Evolutionary conservation across 495 filamentous ascomycete species (phyloP).

Genomic region (Aspergillus heteromorphus): DNA sequence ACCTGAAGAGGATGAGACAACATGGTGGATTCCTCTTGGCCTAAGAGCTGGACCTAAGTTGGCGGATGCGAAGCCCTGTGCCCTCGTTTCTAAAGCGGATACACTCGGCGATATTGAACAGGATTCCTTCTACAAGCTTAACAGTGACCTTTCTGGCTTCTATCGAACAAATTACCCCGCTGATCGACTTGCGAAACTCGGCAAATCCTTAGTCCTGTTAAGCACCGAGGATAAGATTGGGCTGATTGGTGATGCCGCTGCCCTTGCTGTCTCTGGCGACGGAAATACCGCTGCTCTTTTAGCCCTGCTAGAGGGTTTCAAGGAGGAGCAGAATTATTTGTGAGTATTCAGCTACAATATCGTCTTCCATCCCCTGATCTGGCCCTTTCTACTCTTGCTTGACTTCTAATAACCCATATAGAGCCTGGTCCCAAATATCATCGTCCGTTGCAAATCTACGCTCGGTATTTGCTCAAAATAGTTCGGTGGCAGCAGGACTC

Average conservation of each 20-base stretch:
- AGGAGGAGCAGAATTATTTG: conserved; percentile 75
- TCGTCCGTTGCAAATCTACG: conserved; percentile 61
- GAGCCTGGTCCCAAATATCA: conserved; percentile 81
- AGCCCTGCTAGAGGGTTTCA: conserved; percentile 73
- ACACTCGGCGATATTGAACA: conserved; percentile 68
- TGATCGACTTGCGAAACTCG: conserved; percentile 69
- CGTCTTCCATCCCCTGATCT: background rate
- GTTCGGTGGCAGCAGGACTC: conserved; percentile 55
- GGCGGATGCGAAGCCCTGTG: conserved; percentile 32
- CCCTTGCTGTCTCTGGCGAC: conserved; percentile 81
- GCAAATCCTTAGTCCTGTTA: conserved; percentile 64
- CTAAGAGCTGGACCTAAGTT: conserved; percentile 53
- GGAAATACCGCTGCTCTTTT: conserved; percentile 74
- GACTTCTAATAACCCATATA: conserved; percentile 21
- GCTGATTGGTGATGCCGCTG: conserved; percentile 84
- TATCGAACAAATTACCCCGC: conserved; percentile 91
- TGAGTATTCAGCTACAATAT: conserved; percentile 25
- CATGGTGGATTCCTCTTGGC: conserved; percentile 94
- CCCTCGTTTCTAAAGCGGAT: conserved; percentile 71
- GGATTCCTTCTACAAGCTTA: conserved; percentile 81
- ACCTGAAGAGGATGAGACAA: conserved; percentile 80
- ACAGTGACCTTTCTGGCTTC: conserved; percentile 81
- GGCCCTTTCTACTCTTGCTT: background rate
- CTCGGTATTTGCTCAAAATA: conserved; percentile 58
- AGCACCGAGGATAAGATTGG: conserved; percentile 87